Base-by-base conservation (phyloP, 805 yeast genomes). In the Yarrowia osloensis region DNA sequence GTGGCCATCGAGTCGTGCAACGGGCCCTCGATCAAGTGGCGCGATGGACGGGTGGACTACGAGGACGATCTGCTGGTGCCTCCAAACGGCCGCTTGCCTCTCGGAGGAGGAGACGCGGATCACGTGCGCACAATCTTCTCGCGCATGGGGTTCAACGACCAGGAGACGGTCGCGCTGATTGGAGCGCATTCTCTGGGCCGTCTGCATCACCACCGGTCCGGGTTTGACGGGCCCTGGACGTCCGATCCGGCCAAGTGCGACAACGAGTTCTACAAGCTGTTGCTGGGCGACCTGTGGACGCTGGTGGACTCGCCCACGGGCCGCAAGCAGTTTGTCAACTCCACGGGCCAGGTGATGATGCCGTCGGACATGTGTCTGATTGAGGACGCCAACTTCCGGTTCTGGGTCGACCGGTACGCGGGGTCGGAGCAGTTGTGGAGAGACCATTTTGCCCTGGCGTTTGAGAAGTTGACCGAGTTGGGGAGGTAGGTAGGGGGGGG, bases 191-290 rank as follows among this genome's bases (percentile, higher is more conserved):
- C 84, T 19, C 74, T 86, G 35, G 90, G 90, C 24, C 80, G 89
- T 39, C 84, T 88, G 69, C 90, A 86, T 73, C 79, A 83, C 67
- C 75, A 81, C 69, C 84, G 86, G 69, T 85, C 91, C 24, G 96
- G 96, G 0, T 91, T 81, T 79, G 95, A 89, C 70, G 96, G 97
- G 7, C 93, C 94, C 69, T 91, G 97, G 97, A 92, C 94, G 39
- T 88, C 88, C 63, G 85, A 89, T 39, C 91, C 95, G 62, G 89
- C 88, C 26, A 77, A 80, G 70, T 88, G 91, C 75, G 81, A 87
- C 62, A 91, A 91, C 78, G 90, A 89, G 49, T 91, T 89, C 75
- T 91, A 78, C 78, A 84, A 79, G 76, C 80, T 83, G 67, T 77
- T 84, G 29, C 76, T 84, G 21, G 70, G 82, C 65, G 89, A 84